Percentiles rank a stretch among this genome's conserved stretches.
Evolutionary conservation across 352 stramenopile species (phyloP).

Genomic region (Pythium brachiatum): DNA sequence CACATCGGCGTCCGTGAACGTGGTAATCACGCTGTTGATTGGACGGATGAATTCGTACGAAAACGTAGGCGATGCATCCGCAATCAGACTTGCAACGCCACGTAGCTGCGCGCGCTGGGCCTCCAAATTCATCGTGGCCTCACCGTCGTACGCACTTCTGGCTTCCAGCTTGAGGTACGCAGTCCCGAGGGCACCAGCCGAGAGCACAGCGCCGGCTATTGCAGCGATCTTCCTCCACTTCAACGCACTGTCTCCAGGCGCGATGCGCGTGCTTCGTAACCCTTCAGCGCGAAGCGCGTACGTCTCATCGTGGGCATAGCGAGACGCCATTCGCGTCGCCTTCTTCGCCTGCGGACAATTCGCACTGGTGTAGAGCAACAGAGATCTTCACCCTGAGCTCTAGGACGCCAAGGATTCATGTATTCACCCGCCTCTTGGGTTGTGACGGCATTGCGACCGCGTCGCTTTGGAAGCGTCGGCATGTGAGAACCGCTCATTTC

Average conservation of each 20-base stretch:
- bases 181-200: not conserved
- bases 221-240: slow-evolving; percentile 4
- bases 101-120: slow-evolving; percentile 3
- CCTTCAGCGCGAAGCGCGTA: slow-evolving; percentile 1
- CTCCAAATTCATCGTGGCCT: not conserved
- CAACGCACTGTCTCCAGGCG: not conserved
- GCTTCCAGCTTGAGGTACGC: slow-evolving; percentile 2
- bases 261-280: not conserved
- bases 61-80: not conserved
- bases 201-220: not conserved
- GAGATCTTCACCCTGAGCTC: not conserved
- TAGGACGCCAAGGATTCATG: not conserved
- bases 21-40: not conserved
- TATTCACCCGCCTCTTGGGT: not conserved
- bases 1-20: not conserved
- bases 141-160: not conserved
- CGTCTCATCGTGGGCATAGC: slow-evolving; percentile 15
- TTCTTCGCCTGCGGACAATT: not conserved
- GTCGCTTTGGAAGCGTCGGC: slow-evolving; percentile 6
- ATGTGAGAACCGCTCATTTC: not conserved
- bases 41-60: not conserved
- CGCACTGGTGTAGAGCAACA: not conserved
- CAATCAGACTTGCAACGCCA: not conserved
- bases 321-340: not conserved
- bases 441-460: not conserved